Conservation (phyloP, 257 asterid species). For the Solanum appendiculatum region DNA sequence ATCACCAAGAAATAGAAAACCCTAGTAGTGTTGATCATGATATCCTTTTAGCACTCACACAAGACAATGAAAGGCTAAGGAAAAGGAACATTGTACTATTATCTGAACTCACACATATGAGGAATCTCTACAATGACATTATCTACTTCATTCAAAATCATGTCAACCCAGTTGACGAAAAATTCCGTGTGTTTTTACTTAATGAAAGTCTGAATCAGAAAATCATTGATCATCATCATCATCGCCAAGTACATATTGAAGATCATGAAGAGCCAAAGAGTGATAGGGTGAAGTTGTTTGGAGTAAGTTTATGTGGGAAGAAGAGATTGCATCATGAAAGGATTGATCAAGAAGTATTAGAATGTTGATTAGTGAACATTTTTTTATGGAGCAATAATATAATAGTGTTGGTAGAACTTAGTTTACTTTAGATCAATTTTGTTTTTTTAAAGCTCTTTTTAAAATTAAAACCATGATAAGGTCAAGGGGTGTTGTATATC, state of each 20-base stretch:
- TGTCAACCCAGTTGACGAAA: constrained; percentile 51
- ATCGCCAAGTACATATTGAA: background rate
- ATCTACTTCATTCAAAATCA: constrained; percentile 88
- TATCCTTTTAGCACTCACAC: constrained; percentile 29
- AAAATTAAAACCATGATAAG: too few relatives aligned
- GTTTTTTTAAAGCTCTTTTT: background rate
- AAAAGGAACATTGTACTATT: constrained; percentile 68
- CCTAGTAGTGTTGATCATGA: background rate
- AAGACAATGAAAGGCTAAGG: constrained; percentile 76
- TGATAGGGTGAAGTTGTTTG: background rate
- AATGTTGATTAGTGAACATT: background rate
- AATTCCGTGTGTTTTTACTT: background rate
- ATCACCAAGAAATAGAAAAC: background rate
- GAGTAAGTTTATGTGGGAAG: background rate
- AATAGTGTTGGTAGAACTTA: background rate
- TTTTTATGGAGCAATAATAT: background rate
- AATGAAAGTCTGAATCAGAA: background rate
- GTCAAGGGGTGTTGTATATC: background rate
- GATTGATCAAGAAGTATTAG: background rate
- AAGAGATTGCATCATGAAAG: background rate
- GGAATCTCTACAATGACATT: constrained; percentile 68
- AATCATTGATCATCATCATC: background rate
- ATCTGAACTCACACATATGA: constrained; percentile 81
- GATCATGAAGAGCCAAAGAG: background rate
- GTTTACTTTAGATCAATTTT: background rate